Conservation (phyloP, 2,329 filamentous ascomycete species). For the Cercospora sp. region DNA sequence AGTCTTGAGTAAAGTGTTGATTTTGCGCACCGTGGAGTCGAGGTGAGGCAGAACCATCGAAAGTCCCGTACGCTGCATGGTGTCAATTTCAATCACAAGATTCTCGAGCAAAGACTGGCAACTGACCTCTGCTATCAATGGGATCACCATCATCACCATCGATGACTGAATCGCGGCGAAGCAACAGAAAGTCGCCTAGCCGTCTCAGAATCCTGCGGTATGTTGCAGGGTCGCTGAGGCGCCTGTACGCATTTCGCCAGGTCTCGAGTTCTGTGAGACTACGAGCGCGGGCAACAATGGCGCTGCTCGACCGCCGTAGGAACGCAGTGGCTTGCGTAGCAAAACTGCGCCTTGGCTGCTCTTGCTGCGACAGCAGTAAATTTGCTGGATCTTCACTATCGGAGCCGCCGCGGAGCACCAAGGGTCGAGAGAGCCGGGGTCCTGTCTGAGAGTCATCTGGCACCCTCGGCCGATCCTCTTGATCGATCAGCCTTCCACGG, state of each 20-base stretch:
- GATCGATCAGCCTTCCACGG: neutral
- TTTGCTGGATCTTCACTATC: neutral
- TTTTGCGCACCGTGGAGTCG: neutral
- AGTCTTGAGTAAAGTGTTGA: neutral
- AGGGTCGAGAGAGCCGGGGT: neutral
- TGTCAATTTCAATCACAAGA: neutral
- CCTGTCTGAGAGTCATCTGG: neutral
- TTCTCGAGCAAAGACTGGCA: neutral
- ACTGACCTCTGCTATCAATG: neutral
- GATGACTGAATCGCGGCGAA: conserved; percentile 3
- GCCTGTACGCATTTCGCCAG: conserved; percentile 2
- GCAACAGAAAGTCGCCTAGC: neutral
- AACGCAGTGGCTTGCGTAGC: neutral
- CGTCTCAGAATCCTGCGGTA: neutral
- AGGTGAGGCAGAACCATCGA: neutral
- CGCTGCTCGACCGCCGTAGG: neutral
- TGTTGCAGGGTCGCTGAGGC: conserved; percentile 5
- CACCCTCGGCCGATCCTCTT: neutral
- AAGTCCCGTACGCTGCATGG: neutral
- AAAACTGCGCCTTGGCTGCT: neutral
- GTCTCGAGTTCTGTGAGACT: neutral
- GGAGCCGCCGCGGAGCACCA: neutral
- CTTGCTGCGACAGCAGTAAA: neutral
- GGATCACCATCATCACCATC: neutral
- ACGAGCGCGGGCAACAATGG: neutral